Evolutionary conservation across 352 stramenopile genomes (phyloP), one percentile per base, ranked within the genome.

Genomic region (Globisporangium takayamanum): DNA sequence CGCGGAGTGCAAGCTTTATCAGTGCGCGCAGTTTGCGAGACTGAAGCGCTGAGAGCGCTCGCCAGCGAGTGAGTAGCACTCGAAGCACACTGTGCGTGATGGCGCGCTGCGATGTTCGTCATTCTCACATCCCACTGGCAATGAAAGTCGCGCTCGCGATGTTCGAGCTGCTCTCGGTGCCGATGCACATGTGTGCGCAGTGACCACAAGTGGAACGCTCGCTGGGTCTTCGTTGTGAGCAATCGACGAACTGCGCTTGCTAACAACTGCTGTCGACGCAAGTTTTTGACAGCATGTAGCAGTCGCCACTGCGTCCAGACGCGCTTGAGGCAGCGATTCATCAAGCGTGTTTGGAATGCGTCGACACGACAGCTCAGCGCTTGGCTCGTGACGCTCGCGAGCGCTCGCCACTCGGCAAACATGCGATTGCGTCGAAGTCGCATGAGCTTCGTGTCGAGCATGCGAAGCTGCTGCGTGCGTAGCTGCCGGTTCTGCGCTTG

Each of bases 331-430:
- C 59, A 25, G 2, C 73, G 66, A 39, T 7, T 57, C 0, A 59
- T 59, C 0, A 44, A 16, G 26, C 80, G 73, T 30, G 69, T 56
- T 28, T 78, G 59, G 30, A 88, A 85, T 16, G 75, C 73, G 44
- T 87, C 75, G 6, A 84, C 18, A 16, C 75, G 68, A 50, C 72
- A 82, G 48, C 60, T 66, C 14, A 71, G 41, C 25, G 69, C 63
- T 57, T 84, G 73, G 20, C 52, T 65, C 15, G 57, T 62, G n/a
- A 68, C 53, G 11, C 45, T 33, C 0, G 70, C 55, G 16, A 66
- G 53, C 0, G 59, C 48, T 42, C 72, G 66, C 79, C 79, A 89
- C 2, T 51, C 30, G 25, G 22, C 18, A 37, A 87, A 89, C 20
- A 62, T 46, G 5, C 72, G 62, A 30, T 79, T 67, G 25, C 73